Percentiles rank a stretch among this genome's conserved stretches.
Evolutionary conservation across 768 basidiomycete genomes (phyloP).

Genomic region (Mycena alexandri): DNA sequence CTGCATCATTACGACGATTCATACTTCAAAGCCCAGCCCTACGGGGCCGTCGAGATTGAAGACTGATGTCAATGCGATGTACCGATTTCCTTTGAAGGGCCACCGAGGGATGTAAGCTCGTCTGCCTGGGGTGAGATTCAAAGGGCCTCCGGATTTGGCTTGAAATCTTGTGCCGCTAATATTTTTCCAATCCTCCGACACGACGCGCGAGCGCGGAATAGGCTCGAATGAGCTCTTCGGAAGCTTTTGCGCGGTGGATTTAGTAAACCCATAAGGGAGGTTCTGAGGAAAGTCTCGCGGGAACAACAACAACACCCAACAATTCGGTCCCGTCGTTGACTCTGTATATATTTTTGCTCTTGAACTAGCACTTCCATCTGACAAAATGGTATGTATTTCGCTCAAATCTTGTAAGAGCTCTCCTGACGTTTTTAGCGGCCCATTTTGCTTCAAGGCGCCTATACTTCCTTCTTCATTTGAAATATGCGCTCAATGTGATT

Average conservation of each 20-base stretch:
- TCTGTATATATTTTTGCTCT: not conserved
- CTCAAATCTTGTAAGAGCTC: not conserved
- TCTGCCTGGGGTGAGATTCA: no score
- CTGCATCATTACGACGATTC: constrained; percentile 95
- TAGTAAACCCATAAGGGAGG: no score
- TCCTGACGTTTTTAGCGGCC: constrained; percentile 64
- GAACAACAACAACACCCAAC: not conserved
- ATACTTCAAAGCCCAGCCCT: constrained; percentile 93
- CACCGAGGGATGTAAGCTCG: no score
- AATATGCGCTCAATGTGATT: constrained; percentile 1
- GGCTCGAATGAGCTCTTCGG: no score
- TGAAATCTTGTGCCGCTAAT: no score
- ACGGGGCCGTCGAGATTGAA: constrained; percentile 84
- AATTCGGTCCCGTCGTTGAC: not conserved
- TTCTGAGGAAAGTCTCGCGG: no score
- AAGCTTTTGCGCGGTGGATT: no score
- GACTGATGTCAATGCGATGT: constrained; percentile 51
- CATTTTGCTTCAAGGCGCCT: constrained; percentile 77
- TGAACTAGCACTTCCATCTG: constrained; percentile 2
- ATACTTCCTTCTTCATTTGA: not conserved
- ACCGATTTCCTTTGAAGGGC: no score
- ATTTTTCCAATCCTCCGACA: no score
- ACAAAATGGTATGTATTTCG: constrained; percentile 27
- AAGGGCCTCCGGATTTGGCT: no score
- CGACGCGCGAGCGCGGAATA: no score